Base-by-base conservation (phyloP, 2,329 filamentous ascomycete genomes). In the Fusarium pseudonygamai region DNA sequence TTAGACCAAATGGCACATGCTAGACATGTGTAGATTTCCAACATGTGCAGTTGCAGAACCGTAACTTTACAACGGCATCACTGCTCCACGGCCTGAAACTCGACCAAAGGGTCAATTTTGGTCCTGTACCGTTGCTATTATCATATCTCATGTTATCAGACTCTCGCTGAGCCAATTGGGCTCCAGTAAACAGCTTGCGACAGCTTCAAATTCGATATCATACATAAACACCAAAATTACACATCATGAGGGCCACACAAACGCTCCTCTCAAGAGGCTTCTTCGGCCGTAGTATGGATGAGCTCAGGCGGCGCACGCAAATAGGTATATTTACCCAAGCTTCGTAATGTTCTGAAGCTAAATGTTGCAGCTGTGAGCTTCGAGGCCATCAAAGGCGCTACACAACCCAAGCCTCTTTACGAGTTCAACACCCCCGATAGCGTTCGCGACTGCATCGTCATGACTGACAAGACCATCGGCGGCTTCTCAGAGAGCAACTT, bases 381-480 rank as follows among this genome's bases (percentile, higher is more conserved):
- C 75, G 92, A 95, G 82, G 91, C 88, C 56, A 86, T 94, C 77
- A 90, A 89, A 74, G 87, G 87, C 32, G 89, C 93, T 30, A 87
- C 86, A 3, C 89, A 88, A 30, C 91, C 93, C 3, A 89, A 89
- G 67, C 84, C 87, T 12, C 87, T 96, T 39, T 88, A 92, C 78
- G 84, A 86, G 74, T 96, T 96, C 83, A 84, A 87, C 76, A 76
- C 79, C 24, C 79, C 84, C 46, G 83, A 84, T 28, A 84, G 85
- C 8, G 77, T 90, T 42, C 74, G 82, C 40, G 83, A 85, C 71
- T 89, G 87, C 82, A 96, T 97, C 81, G 86, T 93, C 74, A 96
- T 98, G 91, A 93, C 92, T 75, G 96, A 99, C 81, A 86, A 87
- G 64, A 92, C 96, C 78, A 94, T 97, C 30, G 96, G 96, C 71